Base-by-base conservation (phyloP, 2,329 filamentous ascomycete genomes). In the Cytospora schulzeri region DNA sequence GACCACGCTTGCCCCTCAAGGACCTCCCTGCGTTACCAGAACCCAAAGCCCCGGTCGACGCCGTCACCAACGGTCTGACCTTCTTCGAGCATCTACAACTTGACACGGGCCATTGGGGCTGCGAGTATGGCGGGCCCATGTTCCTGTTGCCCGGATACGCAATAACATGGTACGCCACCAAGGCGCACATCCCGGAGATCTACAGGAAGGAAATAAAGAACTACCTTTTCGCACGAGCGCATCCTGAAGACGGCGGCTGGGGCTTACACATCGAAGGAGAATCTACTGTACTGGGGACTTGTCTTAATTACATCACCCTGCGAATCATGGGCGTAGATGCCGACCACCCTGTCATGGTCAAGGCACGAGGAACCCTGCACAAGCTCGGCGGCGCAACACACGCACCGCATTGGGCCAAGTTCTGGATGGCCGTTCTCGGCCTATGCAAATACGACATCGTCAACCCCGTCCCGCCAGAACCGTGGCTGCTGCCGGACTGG, bases 61-160 rank as follows among this genome's bases (percentile, higher is more conserved):
- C 92, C 5, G 92, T 92, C 3, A 81, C 84, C 66, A 99, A 99
- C 78, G 93, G 90, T 45, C 83, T 98, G 61, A 81, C 85, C 4
- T 98, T 97, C 81, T 97, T 96, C 79, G 91, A 93, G 64, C 86
- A 94, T 68, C 85, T 98, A 28, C 95, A 99, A 75, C 83, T 97
- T 1, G 88, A 90, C 17, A 90, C 92, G 0, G 95, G 95, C 6
- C 92, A 97, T 73, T 99, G 95, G 95, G 95, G 84, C 6, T 98
- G 94, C 79, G 95, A 99, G 76, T 99, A 99, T 79, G 95, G 95
- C 62, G 95, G 95, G 0, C 95, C 95, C 4, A 94, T 97, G 91
- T 99, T 99, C 74, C 85, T 98, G 48, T 82, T 98, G 1, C 92
- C 94, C 0, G 92, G 94, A 53, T 76, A 97, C 26, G 87, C 97